Conservation (phyloP, 139 green algal genomes). For the Chlamydomonas sphaeroides region DNA sequence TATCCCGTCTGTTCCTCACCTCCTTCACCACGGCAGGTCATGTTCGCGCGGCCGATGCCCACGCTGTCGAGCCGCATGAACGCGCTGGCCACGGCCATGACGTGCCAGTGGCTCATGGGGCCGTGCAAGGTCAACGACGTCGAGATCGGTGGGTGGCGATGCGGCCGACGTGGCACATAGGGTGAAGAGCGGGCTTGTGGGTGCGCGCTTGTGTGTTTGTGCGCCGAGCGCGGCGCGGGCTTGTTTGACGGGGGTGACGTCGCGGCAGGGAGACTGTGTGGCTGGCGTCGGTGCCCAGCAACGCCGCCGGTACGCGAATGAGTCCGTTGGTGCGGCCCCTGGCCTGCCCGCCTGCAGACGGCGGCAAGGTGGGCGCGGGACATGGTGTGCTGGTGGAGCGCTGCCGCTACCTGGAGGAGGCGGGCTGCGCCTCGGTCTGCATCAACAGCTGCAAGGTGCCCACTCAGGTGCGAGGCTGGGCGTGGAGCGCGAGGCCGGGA, state of each 20-base stretch:
- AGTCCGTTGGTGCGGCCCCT: too few relatives aligned
- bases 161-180: too few relatives aligned
- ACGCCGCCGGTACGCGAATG: too few relatives aligned
- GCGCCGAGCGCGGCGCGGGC: too few relatives aligned
- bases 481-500: too few relatives aligned
- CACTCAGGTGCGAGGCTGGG: conserved; percentile 75
- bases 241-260: conserved; percentile 9
- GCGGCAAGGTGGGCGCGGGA: conserved; percentile 36
- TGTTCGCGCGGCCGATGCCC: conserved; percentile 69
- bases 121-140: conserved; percentile 85
- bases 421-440: conserved; percentile 85
- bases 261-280: too few relatives aligned
- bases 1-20: too few relatives aligned
- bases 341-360: too few relatives aligned
- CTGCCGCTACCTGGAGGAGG: conserved; percentile 90
- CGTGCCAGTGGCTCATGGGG: conserved; percentile 95
- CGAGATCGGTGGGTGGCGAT: conserved; percentile 59
- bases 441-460: conserved; percentile 93
- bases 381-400: conserved; percentile 85
- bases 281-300: too few relatives aligned
- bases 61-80: conserved; percentile 75
- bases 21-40: conserved; percentile 24
- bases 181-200: too few relatives aligned
- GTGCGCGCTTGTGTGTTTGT: too few relatives aligned
- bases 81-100: conserved; percentile 80